Conservation (phyloP, 2,329 filamentous ascomycete species). For the Claviceps quebecensis region DNA sequence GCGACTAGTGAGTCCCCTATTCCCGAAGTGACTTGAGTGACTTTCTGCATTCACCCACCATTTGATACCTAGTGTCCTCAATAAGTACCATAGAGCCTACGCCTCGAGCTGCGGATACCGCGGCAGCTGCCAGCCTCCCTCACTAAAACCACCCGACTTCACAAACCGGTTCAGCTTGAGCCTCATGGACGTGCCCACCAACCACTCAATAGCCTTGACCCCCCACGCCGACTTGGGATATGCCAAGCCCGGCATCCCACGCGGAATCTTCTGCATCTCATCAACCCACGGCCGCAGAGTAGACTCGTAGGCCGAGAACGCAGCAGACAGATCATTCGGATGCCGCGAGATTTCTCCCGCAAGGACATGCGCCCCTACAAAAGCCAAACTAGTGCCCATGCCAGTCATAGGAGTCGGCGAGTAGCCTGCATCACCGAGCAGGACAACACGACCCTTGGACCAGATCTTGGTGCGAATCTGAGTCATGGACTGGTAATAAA, state of each 20-base stretch:
- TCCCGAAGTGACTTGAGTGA: no score
- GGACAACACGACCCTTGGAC: conserved; percentile 24
- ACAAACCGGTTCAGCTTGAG: not conserved
- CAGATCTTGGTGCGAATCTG: conserved; percentile 27
- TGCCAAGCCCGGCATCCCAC: not conserved
- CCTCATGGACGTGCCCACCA: not conserved
- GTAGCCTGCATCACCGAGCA: conserved; percentile 36
- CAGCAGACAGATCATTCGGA: not conserved
- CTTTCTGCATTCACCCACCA: no score
- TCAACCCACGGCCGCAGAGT: conserved; percentile 1
- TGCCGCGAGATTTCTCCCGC: conserved; percentile 14
- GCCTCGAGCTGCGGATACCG: not conserved
- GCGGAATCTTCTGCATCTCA: not conserved
- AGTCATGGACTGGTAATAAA: conserved; percentile 28
- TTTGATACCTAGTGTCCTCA: no score
- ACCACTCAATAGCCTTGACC: not conserved
- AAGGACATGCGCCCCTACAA: conserved; percentile 35
- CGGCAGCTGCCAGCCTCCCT: not conserved
- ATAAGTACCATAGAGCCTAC: not conserved
- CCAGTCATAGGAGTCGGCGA: conserved; percentile 32
- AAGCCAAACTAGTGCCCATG: conserved; percentile 31
- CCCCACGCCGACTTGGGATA: not conserved
- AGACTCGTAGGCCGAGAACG: not conserved
- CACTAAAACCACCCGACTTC: not conserved
- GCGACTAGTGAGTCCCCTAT: no score